Base-by-base conservation (phyloP, 805 yeast species). In the Yarrowia keelungensis region DNA sequence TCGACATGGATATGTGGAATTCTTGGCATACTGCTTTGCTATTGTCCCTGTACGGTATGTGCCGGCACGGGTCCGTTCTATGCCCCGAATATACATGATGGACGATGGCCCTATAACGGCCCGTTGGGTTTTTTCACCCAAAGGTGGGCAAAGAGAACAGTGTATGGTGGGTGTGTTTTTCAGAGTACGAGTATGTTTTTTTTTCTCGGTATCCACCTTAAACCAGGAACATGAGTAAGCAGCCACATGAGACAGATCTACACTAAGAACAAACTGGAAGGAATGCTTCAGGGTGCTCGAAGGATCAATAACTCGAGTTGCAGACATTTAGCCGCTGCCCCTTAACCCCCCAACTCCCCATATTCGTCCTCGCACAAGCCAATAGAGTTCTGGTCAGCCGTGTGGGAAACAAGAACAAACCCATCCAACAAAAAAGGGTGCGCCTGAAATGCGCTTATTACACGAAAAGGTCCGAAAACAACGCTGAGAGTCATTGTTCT, bases 371-470 rank as follows among this genome's bases (percentile, higher is more conserved):
- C 26, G 36, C 54, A 3, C 8, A 32, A 12, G 8, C 14, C 54
- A 49, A 32, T 49, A 49, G 22, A 47, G 41, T 35, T 50, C 19
- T 16, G 10, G 16, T 50, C 56, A 50, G 56, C 56, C 56, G 56
- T 36, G 14, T 42, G 41, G 56, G 56, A 50, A 35, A 22, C 4
- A 15, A 35, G 39, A 11, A 35, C n/a, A 47, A 26, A 47, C 26
- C 41, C 41, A 36, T 26, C 26, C 56, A 35, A n/a, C 54, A 50
- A 50, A 8, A 8, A 50, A 35, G 32, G 35, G 36, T 50, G 56
- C 56, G 16, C 26, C 8, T 5, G 10, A 32, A n/a, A 36, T 22
- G 26, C 41, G 35, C 54, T 5, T 16, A 8, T 36, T 11, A 41
- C 15, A 16, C 42, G 38, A 10, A 35, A 35, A 36, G n/a, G 41